Conservation (phyloP, 257 asterid species). For the Leonotis leonurus region DNA sequence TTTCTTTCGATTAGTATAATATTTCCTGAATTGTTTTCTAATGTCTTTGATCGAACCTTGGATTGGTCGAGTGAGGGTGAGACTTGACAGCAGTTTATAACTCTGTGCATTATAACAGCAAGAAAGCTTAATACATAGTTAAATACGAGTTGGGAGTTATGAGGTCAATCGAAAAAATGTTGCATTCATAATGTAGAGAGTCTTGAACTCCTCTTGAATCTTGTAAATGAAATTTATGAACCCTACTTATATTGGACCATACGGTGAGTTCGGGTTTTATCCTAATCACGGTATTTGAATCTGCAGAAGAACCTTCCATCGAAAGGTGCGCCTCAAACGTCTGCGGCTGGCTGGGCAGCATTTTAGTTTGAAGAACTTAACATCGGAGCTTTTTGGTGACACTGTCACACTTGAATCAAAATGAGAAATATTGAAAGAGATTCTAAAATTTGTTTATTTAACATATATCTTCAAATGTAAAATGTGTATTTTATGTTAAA, state of each 20-base stretch:
- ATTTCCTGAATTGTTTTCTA: background rate
- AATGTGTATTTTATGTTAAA: background rate
- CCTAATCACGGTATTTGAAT: too few species aligned
- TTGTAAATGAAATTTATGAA: too few species aligned
- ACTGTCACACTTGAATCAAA: slow-evolving; percentile 43
- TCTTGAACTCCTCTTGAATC: too few species aligned
- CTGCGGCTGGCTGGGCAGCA: slow-evolving; percentile 99
- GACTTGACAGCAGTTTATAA: background rate
- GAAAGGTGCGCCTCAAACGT: slow-evolving; percentile 44
- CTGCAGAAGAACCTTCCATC: slow-evolving; percentile 85
- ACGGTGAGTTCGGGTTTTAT: too few species aligned
- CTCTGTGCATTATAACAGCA: background rate
- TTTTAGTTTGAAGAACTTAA: slow-evolving; percentile 52
- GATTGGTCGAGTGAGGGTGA: background rate
- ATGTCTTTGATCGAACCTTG: background rate
- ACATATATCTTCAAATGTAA: slow-evolving; percentile 14
- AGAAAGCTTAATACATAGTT: too few species aligned
- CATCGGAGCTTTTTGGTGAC: slow-evolving; percentile 13
- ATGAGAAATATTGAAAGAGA: slow-evolving; percentile 17
- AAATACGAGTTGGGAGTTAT: too few species aligned
- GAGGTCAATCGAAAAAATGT: too few species aligned
- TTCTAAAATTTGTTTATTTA: slow-evolving; percentile 11
- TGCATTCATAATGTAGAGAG: too few species aligned
- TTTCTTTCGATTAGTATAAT: background rate
- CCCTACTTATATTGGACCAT: too few species aligned